Evolutionary conservation across 2,329 filamentous ascomycete genomes (phyloP), one percentile per base, ranked within the genome.

Genomic region (Nemania serpens): DNA sequence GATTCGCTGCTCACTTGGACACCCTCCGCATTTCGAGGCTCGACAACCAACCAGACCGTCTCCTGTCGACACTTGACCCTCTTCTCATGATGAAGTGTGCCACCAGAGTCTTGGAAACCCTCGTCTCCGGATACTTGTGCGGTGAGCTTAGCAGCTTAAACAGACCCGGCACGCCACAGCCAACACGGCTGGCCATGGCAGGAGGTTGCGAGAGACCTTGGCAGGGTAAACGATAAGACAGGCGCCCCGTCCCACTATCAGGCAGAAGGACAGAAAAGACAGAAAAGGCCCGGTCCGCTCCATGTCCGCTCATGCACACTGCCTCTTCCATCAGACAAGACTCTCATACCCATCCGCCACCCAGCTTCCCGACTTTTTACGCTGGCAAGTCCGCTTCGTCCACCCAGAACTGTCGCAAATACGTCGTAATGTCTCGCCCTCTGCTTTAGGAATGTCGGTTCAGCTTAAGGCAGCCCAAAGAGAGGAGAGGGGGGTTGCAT

Each of bases 131-230:
- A 39, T 46, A 59, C 65, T 67, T 65, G 70, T 71, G 68, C 69
- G 68, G 69, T 71, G 69, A 68, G 68, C 62, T 65, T 70, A 66
- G 45, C 68, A 69, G 46, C 62, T 51, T 33, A 51, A 45, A 54
- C 17, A 47, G 55, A 42, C 45, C 37, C 54, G 20, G 22, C 55
- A 37, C 45, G 17, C 18, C 25, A 53, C 39, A 51, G n/a, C 46
- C 39, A 42, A 20, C 17, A 18, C 39, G 39, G 5, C 37, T 9
- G 10, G 12, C 42, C 7, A 42, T 17, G 36, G 57, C 58, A 57
- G 42, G 10, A 61, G 12, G 55, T 50, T 36, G 59, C 50, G 49
- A 55, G 43, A 34, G 33, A 45, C 7, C 5, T 11, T 45, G 18
- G 11, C 18, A 39, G 20, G 13, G 43, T 2, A 46, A 5, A 29